phyloP scores from a whole-genome alignment of 306 rosid species.

The Bauhinia variegata region DNA sequence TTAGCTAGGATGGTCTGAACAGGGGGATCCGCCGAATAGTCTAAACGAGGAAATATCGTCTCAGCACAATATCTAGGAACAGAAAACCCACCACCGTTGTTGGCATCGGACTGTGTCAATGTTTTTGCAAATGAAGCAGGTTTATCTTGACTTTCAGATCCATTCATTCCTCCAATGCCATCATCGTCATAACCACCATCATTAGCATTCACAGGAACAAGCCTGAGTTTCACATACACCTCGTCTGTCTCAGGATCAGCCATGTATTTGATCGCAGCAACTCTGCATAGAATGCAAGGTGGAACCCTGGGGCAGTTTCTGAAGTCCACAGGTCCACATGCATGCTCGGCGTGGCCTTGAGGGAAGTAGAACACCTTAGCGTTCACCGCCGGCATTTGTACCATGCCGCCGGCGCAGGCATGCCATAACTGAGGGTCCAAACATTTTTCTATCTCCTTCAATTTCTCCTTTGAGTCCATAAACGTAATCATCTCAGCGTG shows the following conservation, averaged over 20 bases:
- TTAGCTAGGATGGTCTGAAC: constrained; percentile 83
- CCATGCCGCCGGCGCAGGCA: constrained; percentile 98
- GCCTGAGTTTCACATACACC: constrained; percentile 68
- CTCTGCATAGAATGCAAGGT: constrained; percentile 68
- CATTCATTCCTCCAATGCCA: constrained; percentile 49
- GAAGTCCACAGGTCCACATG: constrained; percentile 73
- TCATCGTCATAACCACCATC: constrained; percentile 50
- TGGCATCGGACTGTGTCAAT: constrained; percentile 93
- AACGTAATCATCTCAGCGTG: constrained; percentile 72
- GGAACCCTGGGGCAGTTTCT: constrained; percentile 54
- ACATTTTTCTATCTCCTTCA: constrained; percentile 68
- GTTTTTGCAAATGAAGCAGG: constrained; percentile 87
- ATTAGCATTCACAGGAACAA: constrained; percentile 51
- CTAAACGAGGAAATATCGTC: constrained; percentile 85
- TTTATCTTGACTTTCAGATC: constrained; percentile 63
- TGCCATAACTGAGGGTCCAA: constrained; percentile 94
- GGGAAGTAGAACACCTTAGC: constrained; percentile 80
- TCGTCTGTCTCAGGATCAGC: constrained; percentile 93
- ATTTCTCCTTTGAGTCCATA: constrained; percentile 79
- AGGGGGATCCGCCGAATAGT: constrained; percentile 77
- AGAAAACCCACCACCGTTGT: constrained; percentile 95
- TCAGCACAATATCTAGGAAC: constrained; percentile 95
- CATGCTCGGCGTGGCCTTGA: constrained; percentile 90
- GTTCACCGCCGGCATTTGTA: constrained; percentile 82
- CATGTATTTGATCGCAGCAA: constrained; percentile 63